Evolutionary conservation across 805 yeast genomes (phyloP).

Genomic region (Candida ulmi): DNA sequence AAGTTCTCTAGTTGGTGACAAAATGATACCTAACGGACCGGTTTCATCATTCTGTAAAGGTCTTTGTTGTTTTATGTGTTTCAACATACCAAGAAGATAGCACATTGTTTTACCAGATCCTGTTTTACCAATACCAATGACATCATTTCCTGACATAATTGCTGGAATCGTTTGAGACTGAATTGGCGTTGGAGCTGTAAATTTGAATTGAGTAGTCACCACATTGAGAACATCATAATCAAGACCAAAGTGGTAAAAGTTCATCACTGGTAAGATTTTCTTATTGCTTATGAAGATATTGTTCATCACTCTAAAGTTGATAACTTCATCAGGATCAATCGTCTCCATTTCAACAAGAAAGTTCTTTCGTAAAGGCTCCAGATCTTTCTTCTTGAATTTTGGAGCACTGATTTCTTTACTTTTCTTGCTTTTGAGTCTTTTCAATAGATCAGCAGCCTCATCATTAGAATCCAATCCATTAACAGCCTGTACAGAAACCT

Average conservation of each 20-base stretch:
- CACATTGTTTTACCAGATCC: constrained; percentile 96
- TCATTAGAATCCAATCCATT: constrained; percentile 28
- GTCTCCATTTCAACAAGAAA: constrained; percentile 50
- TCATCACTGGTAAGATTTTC: constrained; percentile 49
- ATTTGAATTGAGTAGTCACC: constrained; percentile 45
- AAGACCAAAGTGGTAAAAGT: constrained; percentile 81
- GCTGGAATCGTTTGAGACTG: constrained; percentile 91
- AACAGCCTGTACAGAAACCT: constrained; percentile 15
- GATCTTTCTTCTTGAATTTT: constrained; percentile 28
- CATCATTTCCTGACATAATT: constrained; percentile 83
- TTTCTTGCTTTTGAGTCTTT: constrained; percentile 42
- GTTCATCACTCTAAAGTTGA: constrained; percentile 63
- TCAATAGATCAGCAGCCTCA: constrained; percentile 27
- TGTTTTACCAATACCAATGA: constrained; percentile 92
- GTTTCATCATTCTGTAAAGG: constrained; percentile 41
- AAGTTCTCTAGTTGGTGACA: constrained; percentile 91
- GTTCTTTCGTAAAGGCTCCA: constrained; percentile 51
- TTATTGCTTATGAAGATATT: constrained; percentile 22
- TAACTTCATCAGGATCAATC: constrained; percentile 51
- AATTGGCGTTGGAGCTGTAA: constrained; percentile 71
- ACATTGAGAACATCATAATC: constrained; percentile 52
- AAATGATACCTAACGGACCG: constrained; percentile 73
- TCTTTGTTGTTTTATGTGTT: constrained; percentile 77
- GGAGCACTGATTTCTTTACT: constrained; percentile 41
- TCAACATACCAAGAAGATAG: constrained; percentile 73